Conservation (phyloP, 1,284 basidiomycete species). For the Grifola frondosa region DNA sequence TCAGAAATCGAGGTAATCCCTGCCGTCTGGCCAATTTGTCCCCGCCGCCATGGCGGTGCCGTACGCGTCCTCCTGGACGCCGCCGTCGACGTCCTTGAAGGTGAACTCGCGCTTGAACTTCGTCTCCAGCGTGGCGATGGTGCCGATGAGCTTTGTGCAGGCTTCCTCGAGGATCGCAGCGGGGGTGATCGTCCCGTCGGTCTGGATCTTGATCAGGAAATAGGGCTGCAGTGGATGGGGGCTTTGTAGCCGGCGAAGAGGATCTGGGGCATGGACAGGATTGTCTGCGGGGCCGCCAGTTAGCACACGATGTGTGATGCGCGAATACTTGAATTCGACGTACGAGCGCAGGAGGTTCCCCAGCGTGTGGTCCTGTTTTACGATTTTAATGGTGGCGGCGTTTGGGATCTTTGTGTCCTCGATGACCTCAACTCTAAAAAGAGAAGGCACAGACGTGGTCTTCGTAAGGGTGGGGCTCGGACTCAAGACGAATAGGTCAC, state of each 20-base stretch:
- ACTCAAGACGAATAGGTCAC: constrained; percentile 33
- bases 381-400: constrained; percentile 89
- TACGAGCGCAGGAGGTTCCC: constrained; percentile 95
- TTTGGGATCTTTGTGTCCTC: constrained; percentile 98
- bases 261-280: constrained; percentile 80
- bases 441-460: not conserved
- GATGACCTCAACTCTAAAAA: constrained; percentile 83
- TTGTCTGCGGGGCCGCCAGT: constrained; percentile 54
- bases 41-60: constrained; percentile 42
- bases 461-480: constrained; percentile 4
- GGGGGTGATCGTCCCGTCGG: constrained; percentile 86
- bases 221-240: constrained; percentile 95
- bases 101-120: constrained; percentile 80
- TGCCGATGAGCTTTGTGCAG: constrained; percentile 80
- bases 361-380: constrained; percentile 97
- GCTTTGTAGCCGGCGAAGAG: constrained; percentile 97
- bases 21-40: constrained; percentile 43
- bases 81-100: constrained; percentile 64
- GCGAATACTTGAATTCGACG: constrained; percentile 34
- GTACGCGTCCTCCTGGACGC: constrained; percentile 58
- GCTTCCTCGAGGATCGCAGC: constrained; percentile 84
- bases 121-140: constrained; percentile 63
- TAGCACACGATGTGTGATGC: not conserved
- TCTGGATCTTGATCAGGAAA: constrained; percentile 94
- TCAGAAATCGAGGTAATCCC: constrained; percentile 72